phyloP scores from a whole-genome alignment of 148 eudicot genomes.

The Vaccinium darrowii region DNA sequence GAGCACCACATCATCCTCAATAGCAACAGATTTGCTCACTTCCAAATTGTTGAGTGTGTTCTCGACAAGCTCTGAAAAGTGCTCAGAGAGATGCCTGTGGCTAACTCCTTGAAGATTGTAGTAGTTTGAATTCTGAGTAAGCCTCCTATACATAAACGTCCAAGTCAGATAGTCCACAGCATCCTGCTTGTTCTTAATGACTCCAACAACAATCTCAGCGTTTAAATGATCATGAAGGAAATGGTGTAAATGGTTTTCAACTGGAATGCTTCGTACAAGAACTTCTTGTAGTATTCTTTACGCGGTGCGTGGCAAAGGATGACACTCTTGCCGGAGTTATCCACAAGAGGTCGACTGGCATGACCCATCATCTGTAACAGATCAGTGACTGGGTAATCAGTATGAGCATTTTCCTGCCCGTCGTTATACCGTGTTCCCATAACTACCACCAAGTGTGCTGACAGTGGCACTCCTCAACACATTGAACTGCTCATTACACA shows the following conservation, averaged over 20 bases:
- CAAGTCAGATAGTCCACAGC: conserved; percentile 94
- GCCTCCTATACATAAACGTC: conserved; percentile 95
- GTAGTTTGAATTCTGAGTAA: conserved; percentile 91
- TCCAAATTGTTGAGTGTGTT: conserved; percentile 72
- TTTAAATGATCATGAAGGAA: conserved; percentile 82
- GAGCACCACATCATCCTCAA: conserved; percentile 72
- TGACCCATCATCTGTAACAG: conserved; percentile 96
- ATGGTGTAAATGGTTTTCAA: conserved; percentile 88
- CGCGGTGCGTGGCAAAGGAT: conserved; percentile 93
- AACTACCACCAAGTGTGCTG: conserved; percentile 86
- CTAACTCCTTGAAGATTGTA: conserved; percentile 94
- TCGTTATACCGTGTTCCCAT: conserved; percentile 97
- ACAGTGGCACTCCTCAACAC: conserved; percentile 87
- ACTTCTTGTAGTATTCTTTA: conserved; percentile 86
- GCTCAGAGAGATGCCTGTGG: conserved; percentile 86
- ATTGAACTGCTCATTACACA: conserved; percentile 88
- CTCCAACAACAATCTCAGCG: conserved; percentile 82
- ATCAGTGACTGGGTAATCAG: conserved; percentile 89
- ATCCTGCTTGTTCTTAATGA: conserved; percentile 84
- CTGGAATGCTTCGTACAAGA: conserved; percentile 87
- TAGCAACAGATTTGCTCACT: conserved; percentile 75
- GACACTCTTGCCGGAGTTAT: conserved; percentile 82
- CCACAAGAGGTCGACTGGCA: conserved; percentile 87
- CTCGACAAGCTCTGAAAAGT: conserved; percentile 90
- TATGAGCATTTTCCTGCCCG: conserved; percentile 79